These are phyloP conservation scores for Globisporangium viniferum DNA, from an alignment of 352 stramenopile genomes.

Conservation along the genomic window DNA sequence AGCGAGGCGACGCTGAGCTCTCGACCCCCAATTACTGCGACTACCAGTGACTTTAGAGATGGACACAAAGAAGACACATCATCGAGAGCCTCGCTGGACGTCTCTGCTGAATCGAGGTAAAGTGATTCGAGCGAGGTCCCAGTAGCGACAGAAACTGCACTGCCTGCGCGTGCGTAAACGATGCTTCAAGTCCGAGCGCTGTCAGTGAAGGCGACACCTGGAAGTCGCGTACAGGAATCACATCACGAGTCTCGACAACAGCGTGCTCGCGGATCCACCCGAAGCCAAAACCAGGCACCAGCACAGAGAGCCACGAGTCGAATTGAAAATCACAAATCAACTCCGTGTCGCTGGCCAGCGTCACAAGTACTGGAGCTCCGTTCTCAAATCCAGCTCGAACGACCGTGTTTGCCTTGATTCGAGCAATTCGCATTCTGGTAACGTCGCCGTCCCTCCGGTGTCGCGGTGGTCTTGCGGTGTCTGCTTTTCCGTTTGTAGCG, in stretches of 20 bases:
- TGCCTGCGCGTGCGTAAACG: too few species aligned
- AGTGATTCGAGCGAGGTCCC: too few species aligned
- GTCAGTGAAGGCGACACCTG: not conserved
- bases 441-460: too few species aligned
- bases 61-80: not conserved
- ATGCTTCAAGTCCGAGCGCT: not conserved
- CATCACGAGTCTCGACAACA: not conserved
- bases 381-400: not conserved
- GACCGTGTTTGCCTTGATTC: not conserved
- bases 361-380: not conserved
- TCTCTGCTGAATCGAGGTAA: too few species aligned
- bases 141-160: too few species aligned
- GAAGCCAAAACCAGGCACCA: not conserved
- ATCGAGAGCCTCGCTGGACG: not conserved
- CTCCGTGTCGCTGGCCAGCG: not conserved
- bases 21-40: not conserved
- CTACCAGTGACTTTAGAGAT: not conserved
- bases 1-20: not conserved
- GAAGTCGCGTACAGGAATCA: too few species aligned
- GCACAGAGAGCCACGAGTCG: not conserved
- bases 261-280: not conserved
- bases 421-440: not conserved
- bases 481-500: slow-evolving; percentile 1
- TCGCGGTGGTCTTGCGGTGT: too few species aligned
- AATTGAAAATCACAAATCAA: not conserved